These are phyloP conservation scores for Tuber microsphaerosporum DNA, from an alignment of 495 filamentous ascomycete genomes.

Conservation along the genomic window DNA sequence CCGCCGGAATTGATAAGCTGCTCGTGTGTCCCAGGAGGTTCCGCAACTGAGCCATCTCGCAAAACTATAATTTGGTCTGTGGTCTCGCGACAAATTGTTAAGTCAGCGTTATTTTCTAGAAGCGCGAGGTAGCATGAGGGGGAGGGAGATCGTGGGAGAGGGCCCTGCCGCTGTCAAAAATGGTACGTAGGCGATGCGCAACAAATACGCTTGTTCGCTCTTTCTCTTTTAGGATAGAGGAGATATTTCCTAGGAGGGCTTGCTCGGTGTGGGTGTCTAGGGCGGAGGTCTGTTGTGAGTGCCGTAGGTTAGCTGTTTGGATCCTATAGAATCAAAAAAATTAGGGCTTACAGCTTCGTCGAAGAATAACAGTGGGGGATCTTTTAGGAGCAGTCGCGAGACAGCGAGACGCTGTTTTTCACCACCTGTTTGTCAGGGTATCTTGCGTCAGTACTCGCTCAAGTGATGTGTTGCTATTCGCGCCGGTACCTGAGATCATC, in stretches of 20 bases:
- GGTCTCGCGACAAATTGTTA: background rate
- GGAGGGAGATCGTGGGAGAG: background rate
- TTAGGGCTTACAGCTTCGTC: slow-evolving; percentile 69
- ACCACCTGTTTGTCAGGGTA: slow-evolving; percentile 49
- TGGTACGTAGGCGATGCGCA: slow-evolving; percentile 83
- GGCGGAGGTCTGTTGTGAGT: slow-evolving; percentile 61
- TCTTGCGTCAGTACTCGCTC: background rate
- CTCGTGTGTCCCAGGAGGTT: slow-evolving; percentile 71
- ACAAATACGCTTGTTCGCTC: slow-evolving; percentile 85
- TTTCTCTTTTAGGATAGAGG: slow-evolving; percentile 85
- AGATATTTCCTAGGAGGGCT: slow-evolving; percentile 83
- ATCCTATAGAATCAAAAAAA: background rate
- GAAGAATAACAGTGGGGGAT: slow-evolving; percentile 89
- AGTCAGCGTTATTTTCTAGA: slow-evolving; percentile 3
- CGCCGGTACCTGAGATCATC: slow-evolving; percentile 71
- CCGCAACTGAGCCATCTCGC: slow-evolving; percentile 71
- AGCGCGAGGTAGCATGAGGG: background rate
- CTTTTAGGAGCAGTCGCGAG: slow-evolving; percentile 77
- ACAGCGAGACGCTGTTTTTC: slow-evolving; percentile 94
- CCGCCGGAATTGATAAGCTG: slow-evolving; percentile 72
- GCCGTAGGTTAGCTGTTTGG: slow-evolving; percentile 5
- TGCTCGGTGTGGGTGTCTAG: slow-evolving; percentile 95
- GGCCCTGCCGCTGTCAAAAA: slow-evolving; percentile 76
- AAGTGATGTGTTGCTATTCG: background rate
- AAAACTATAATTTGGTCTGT: slow-evolving; percentile 71